A percentile compares a stretch with the other conserved stretches of the same genome.
Evolutionary conservation across 2,329 filamentous ascomycete genomes (phyloP).

Genomic region (Aureobasidium pullulans): DNA sequence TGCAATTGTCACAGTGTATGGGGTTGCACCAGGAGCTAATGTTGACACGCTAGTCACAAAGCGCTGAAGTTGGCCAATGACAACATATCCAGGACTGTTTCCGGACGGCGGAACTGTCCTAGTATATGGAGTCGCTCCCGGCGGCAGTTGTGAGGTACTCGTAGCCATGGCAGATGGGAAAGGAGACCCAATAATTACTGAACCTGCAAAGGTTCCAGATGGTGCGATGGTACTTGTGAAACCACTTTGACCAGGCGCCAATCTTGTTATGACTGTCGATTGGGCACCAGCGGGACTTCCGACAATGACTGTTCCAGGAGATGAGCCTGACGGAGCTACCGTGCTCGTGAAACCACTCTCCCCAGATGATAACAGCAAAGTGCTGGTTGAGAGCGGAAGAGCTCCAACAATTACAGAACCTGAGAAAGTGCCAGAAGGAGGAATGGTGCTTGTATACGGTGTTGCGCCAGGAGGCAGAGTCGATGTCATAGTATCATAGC

Average conservation of each 20-base stretch:
- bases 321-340: background rate
- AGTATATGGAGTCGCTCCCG: background rate
- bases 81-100: background rate
- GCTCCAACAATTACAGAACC: background rate
- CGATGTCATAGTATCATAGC: background rate
- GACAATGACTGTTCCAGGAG: background rate
- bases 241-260: background rate
- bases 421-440: background rate
- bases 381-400: background rate
- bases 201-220: background rate
- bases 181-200: background rate
- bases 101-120: background rate
- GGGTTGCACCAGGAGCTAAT: background rate
- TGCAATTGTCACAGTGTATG: background rate
- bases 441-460: background rate
- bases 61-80: background rate
- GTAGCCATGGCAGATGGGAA: background rate
- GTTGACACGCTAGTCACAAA: background rate
- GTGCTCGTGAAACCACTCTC: background rate
- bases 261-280: background rate
- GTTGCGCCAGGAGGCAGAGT: background rate
- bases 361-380: background rate
- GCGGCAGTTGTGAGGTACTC: background rate
- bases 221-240: background rate
- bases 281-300: background rate